Percentiles rank a stretch among this genome's conserved stretches.
Conservation (phyloP, 495 filamentous ascomycete genomes). For the Aspergillus wentii region DNA sequence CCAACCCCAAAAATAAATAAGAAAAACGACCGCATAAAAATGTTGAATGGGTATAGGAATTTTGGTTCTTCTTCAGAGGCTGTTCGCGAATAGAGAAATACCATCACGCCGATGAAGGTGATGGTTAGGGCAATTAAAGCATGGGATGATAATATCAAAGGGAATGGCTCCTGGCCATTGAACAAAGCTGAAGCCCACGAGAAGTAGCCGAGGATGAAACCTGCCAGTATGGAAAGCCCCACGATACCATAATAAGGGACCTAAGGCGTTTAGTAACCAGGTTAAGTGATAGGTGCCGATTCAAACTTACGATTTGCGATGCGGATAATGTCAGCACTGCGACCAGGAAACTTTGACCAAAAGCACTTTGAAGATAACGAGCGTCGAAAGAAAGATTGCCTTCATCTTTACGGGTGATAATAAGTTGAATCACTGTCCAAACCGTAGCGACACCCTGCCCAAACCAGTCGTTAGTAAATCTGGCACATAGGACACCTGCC, state of each 20-base stretch:
- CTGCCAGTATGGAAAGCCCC: conserved; percentile 27
- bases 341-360: conserved; percentile 27
- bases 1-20: conserved; percentile 20
- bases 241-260: conserved; percentile 29
- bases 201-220: conserved; percentile 29
- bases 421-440: conserved; percentile 24
- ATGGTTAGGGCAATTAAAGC: conserved; percentile 15
- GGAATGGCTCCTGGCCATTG: conserved; percentile 29
- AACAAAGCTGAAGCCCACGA: conserved; percentile 19
- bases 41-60: conserved; percentile 24
- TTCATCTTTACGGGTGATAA: conserved; percentile 16
- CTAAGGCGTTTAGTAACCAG: conserved; percentile 18
- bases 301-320: conserved; percentile 34
- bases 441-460: conserved; percentile 27
- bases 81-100: conserved; percentile 26
- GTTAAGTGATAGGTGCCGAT: neutral
- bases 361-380: conserved; percentile 30
- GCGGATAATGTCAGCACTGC: conserved; percentile 27
- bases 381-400: conserved; percentile 24
- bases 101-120: conserved; percentile 15
- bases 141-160: conserved; percentile 16
- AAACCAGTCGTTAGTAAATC: conserved; percentile 3
- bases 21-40: conserved; percentile 23
- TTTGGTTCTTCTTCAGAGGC: conserved; percentile 26
- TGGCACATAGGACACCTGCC: neutral